Base-by-base conservation (phyloP, 257 asterid species). In the Primulina huaijiensis region DNA sequence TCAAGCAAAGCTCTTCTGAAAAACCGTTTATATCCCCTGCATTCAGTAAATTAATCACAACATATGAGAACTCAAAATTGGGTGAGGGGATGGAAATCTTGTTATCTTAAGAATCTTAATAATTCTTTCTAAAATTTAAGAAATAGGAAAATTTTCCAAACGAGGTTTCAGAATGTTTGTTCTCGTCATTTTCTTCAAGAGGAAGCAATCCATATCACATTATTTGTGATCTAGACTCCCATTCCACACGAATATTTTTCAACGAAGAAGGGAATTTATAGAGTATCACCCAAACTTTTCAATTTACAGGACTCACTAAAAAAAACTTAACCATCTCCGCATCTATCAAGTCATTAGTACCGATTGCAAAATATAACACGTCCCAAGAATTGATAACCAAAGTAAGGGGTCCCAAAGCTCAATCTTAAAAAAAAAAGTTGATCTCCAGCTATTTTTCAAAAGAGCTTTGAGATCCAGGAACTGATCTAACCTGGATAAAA, bases 11-110 rank as follows among this genome's bases (percentile, higher is more conserved):
- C 88, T 79, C 99, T 83, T 79, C 97, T 80, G 77, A 85, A 93
- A 50, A 50, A 50, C 20, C 57, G 8, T 78, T 93, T 93, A 81
- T 93, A 93, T 64, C 99, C 99, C 99, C 99, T 93, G 87, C 4
- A 72, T 38, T 67, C 64, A 50, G 57, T 50, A 50, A 12, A 50
- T 50, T 50, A 14, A 16, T 50, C 25, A 74, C 43, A 56, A 46
- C 8, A n/a, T 55, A 69, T 62, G 27, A 62, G 34, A 65, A 30
- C 8, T 68, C 59, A 35, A 50, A 64, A 50, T 62, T 19, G 40
- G 57, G 12, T 38, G 10, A 8, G 61, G 37, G 5, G 55, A 65
- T 9, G 11, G 17, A 56, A 43, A 43, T 43, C 53, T 43, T 43
- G n/a, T 50, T 16, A 50, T 16, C 57, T 50, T 50, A 50, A 17